These are phyloP conservation scores for Mortierella sp. DNA, from an alignment of 371 early-diverging fungal genomes.

Conservation along the genomic window DNA sequence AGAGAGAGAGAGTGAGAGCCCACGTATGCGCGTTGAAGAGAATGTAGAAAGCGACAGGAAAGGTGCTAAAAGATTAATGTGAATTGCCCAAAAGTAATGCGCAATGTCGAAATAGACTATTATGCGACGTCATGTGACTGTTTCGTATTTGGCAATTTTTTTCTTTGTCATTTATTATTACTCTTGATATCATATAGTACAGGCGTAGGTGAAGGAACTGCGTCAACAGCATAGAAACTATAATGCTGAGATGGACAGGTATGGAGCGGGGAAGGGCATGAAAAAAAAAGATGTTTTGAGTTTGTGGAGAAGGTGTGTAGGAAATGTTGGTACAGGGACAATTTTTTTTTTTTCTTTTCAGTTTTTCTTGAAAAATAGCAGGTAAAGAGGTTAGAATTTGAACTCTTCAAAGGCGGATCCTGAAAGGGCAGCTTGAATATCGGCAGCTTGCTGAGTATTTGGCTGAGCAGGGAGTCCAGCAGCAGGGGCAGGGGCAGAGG, in stretches of 20 bases:
- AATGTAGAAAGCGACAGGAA: background rate
- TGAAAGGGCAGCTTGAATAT: constrained; percentile 52
- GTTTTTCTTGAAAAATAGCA: background rate
- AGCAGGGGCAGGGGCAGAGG: background rate
- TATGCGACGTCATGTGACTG: constrained; percentile 5
- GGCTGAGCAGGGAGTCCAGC: constrained; percentile 29
- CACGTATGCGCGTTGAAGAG: background rate
- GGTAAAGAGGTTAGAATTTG: constrained; percentile 31
- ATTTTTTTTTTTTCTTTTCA: constrained; percentile 7
- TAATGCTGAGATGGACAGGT: background rate
- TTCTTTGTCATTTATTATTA: background rate
- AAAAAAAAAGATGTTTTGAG: background rate
- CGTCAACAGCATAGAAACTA: background rate
- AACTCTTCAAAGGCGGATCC: constrained; percentile 56
- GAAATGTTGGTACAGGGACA: constrained; percentile 8
- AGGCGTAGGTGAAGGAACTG: constrained; percentile 26
- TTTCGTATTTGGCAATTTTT: background rate
- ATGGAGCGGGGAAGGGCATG: background rate
- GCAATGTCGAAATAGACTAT: background rate
- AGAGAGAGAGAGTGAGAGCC: background rate
- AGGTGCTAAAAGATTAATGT: background rate
- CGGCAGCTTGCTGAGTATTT: constrained; percentile 43
- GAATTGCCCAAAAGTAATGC: background rate
- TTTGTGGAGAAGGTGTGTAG: background rate
- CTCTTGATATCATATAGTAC: constrained; percentile 21